A percentile compares a stretch with the other conserved stretches of the same genome.
Conservation (phyloP, 2,329 filamentous ascomycete genomes). For the Penicillium sumatraense region DNA sequence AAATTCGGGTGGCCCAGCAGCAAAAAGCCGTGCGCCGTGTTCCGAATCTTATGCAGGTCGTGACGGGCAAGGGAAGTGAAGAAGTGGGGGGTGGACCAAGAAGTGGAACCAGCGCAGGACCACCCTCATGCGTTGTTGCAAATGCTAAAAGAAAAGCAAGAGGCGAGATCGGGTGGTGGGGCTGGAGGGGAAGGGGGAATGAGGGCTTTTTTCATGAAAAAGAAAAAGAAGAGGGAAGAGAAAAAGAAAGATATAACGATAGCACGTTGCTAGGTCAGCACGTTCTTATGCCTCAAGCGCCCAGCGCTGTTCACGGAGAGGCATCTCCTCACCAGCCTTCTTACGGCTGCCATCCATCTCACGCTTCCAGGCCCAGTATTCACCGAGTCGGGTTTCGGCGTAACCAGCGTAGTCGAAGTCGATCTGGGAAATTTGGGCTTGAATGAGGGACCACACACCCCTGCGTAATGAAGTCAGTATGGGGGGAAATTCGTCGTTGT, state of each 20-base stretch:
- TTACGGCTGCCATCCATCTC: constrained; percentile 69
- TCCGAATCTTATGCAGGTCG: constrained; percentile 4
- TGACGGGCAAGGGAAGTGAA: constrained; percentile 3
- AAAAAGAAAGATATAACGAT: too few species aligned
- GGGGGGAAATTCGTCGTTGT: not conserved
- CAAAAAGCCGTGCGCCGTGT: constrained; percentile 13
- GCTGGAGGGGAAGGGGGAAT: not conserved
- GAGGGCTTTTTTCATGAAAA: not conserved
- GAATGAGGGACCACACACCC: constrained; percentile 96
- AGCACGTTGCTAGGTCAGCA: not conserved
- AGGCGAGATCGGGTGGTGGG: not conserved
- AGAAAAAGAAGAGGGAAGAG: too few species aligned
- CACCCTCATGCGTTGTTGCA: not conserved
- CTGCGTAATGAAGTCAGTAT: constrained; percentile 54
- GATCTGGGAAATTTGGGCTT: constrained; percentile 91
- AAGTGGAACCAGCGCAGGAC: constrained; percentile 3
- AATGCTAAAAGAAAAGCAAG: constrained; percentile 3
- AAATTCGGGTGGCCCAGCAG: constrained; percentile 13
- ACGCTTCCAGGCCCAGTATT: constrained; percentile 91
- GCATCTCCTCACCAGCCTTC: constrained; percentile 61
- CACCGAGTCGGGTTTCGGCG: constrained; percentile 80
- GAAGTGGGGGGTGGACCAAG: constrained; percentile 5
- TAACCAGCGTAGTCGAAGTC: constrained; percentile 96
- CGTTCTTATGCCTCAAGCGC: constrained; percentile 55
- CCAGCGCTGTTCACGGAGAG: constrained; percentile 82